A percentile compares a stretch with the other conserved stretches of the same genome.
These are phyloP conservation scores for Tylopilus orsonianus DNA, from an alignment of 1,284 basidiomycete genomes.

Conservation along the genomic window DNA sequence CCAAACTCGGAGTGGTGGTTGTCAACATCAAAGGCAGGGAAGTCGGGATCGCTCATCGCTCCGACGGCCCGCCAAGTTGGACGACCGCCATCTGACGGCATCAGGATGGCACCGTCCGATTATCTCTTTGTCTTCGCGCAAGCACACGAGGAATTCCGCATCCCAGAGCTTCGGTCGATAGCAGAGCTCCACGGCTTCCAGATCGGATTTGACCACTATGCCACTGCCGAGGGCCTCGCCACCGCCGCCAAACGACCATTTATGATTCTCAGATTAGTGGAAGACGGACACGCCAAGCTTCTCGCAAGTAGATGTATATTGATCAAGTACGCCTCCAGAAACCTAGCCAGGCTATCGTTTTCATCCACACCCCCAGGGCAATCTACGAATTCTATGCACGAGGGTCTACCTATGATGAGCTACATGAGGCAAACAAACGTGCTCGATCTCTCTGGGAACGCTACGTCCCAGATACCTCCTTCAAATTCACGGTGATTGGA, in stretches of 20 bases:
- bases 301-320: conserved; percentile 81
- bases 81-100: too few species aligned
- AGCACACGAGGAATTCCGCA: conserved; percentile 74
- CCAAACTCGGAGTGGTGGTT: conserved; percentile 15
- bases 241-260: conserved; percentile 63
- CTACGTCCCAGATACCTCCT: conserved; percentile 67
- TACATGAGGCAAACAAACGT: conserved; percentile 61
- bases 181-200: conserved; percentile 65
- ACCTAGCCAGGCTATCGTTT: not conserved
- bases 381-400: conserved; percentile 77
- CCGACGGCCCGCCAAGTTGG: too few species aligned
- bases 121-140: conserved; percentile 82
- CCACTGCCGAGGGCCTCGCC: conserved; percentile 36
- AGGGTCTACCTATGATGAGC: conserved; percentile 63
- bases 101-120: conserved; percentile 32
- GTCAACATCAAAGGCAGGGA: conserved; percentile 22
- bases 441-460: conserved; percentile 56
- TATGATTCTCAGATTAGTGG: conserved; percentile 69
- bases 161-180: conserved; percentile 77
- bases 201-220: conserved; percentile 41
- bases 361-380: conserved; percentile 57
- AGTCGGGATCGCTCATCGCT: too few species aligned
- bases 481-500: conserved; percentile 79
- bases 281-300: conserved; percentile 72
- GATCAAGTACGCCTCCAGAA: conserved; percentile 62